Evolutionary conservation across 2,329 filamentous ascomycete genomes (phyloP).

Genomic region (Exophiala viscosa): DNA sequence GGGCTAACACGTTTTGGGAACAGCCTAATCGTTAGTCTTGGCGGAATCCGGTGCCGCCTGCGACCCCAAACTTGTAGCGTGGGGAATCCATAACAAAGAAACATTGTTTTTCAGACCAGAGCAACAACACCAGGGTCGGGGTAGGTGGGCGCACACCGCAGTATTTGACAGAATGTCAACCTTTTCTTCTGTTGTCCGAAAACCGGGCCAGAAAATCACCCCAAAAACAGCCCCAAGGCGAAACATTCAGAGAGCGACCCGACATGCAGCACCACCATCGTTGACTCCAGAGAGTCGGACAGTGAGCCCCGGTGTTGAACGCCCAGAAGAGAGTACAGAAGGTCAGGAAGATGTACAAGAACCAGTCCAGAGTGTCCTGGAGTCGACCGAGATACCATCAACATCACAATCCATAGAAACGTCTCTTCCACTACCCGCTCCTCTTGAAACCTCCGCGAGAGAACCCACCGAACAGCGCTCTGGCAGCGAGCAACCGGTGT

Average conservation of each 20-base stretch:
- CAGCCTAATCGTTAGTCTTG: background rate
- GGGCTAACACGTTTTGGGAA: conserved; percentile 2
- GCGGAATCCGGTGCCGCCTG: background rate
- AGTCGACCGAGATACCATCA: conserved; percentile 13
- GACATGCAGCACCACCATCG: conserved; percentile 49
- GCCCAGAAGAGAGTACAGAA: conserved; percentile 2
- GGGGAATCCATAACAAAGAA: too few relatives aligned
- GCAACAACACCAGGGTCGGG: too few relatives aligned
- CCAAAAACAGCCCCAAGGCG: conserved; percentile 57
- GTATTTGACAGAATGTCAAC: conserved; percentile 39
- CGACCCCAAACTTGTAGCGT: too few relatives aligned
- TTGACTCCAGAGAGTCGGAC: conserved; percentile 26
- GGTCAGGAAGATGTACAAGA: conserved; percentile 1
- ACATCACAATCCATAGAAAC: background rate
- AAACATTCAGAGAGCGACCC: conserved; percentile 30
- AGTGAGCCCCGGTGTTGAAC: conserved; percentile 11
- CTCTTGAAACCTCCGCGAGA: conserved; percentile 6
- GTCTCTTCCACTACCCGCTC: conserved; percentile 8
- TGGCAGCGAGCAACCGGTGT: background rate
- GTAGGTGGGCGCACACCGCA: too few relatives aligned
- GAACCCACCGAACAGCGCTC: background rate
- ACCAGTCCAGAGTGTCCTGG: conserved; percentile 1
- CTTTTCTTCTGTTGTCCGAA: conserved; percentile 54
- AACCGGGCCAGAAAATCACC: conserved; percentile 72
- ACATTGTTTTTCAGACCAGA: too few relatives aligned